Evolutionary conservation across 179 eudicot genomes (phyloP), one percentile per base, ranked within the genome.

Genomic region (Monotropa hypopitys): DNA sequence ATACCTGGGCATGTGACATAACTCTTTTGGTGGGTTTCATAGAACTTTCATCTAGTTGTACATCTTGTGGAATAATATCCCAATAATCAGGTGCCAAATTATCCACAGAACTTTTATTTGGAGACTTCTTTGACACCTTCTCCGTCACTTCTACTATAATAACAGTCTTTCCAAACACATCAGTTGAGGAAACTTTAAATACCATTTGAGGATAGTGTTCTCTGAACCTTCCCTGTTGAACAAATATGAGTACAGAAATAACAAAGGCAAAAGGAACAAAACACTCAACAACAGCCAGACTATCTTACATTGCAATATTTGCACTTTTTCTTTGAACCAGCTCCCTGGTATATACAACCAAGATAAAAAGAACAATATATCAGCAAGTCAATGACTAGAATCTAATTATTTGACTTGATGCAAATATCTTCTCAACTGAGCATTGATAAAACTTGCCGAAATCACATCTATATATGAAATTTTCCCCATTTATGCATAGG

Each of bases 1-100:
- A 15, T 43, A 92, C 98, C 92, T 94, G 98, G 51, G 89, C 87
- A 76, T 89, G 97, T 40, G 90, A 86, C 43, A 94, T 84, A 63
- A 89, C 82, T 82, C 91, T 86, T 84, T 68, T 89, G 78, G 78
- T 87, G n/a, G 81, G 73, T 75, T 76, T 80, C 81, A 61, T 80
- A 21, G 50, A 51, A 50, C 77, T 79, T 80, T 88, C 89, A 66
- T 88, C 88, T 70, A 79, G 84, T 76, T 86, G 85, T 51, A 84
- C 65, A 83, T 92, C 97, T 75, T 80, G 83, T 15, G 97, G 97
- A 62, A 94, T 77, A 66, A 92, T 80, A 84, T 92, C 92, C 98
- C 98, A 94, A 87, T 84, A 88, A 72, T 91, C 91, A 16, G 85
- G 77, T 23, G 93, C 84, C 66, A 87, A 71, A 46, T 40, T 65